Conservation (phyloP, 495 filamentous ascomycete genomes). For the Hypoxylon perforatum region DNA sequence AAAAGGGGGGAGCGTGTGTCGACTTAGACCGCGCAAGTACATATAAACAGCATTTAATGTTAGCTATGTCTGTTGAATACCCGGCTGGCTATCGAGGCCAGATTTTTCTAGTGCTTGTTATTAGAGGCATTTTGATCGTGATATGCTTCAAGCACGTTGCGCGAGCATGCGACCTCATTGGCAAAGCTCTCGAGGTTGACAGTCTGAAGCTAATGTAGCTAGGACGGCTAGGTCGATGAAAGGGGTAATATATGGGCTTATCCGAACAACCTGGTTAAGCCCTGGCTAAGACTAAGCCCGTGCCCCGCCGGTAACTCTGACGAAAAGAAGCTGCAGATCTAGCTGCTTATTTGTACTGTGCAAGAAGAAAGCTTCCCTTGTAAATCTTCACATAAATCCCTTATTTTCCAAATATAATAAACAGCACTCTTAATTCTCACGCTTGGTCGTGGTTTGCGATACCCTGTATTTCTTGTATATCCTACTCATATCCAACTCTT, state of each 20-base stretch:
- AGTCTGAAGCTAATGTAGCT: constrained; percentile 2
- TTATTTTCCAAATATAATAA: not conserved
- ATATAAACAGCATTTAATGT: no score
- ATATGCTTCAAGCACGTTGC: constrained; percentile 28
- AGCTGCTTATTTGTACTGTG: constrained; percentile 21
- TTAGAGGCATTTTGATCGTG: not conserved
- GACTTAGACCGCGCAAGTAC: no score
- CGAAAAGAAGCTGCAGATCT: constrained; percentile 28
- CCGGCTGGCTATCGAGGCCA: not conserved
- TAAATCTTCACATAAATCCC: not conserved
- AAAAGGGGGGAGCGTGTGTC: no score
- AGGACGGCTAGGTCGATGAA: not conserved
- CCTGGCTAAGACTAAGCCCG: constrained; percentile 9
- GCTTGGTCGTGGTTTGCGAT: not conserved
- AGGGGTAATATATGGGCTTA: constrained; percentile 1
- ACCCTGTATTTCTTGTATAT: constrained; percentile 13
- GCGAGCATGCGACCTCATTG: constrained; percentile 24
- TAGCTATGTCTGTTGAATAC: no score
- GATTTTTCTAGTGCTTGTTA: not conserved
- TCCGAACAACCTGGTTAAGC: not conserved
- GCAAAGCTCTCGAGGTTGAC: not conserved
- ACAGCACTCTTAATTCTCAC: not conserved
- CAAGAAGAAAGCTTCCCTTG: not conserved
- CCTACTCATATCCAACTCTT: no score
- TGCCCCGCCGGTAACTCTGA: constrained; percentile 28